phyloP scores from a whole-genome alignment of 352 stramenopile species.

The Phytopythium aichiense region DNA sequence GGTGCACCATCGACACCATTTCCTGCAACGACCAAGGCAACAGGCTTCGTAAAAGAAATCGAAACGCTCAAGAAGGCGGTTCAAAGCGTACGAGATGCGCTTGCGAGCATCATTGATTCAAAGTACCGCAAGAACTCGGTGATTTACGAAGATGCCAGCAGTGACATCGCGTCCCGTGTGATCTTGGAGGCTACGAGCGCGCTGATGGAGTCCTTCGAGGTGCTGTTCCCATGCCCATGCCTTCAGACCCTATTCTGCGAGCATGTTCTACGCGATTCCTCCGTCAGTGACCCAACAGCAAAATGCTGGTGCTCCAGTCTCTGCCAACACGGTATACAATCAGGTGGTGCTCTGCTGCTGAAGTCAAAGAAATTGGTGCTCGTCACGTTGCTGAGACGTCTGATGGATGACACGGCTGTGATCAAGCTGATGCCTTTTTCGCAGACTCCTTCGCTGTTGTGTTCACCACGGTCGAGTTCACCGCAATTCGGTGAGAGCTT shows the following conservation, averaged over 20 bases:
- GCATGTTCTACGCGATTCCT: slow-evolving; percentile 20
- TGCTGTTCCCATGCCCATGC: slow-evolving; percentile 85
- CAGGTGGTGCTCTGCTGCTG: slow-evolving; percentile 1
- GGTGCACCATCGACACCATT: neutral
- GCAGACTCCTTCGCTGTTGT: neutral
- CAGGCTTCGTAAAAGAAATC: neutral
- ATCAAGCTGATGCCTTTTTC: slow-evolving; percentile 30
- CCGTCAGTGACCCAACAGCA: neutral
- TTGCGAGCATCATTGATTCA: slow-evolving; percentile 24
- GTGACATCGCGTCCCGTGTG: slow-evolving; percentile 5
- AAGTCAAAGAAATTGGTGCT: slow-evolving; percentile 43
- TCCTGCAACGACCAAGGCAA: neutral
- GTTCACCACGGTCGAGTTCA: neutral
- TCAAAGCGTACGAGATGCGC: slow-evolving; percentile 16
- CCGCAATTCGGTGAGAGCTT: neutral
- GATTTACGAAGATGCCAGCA: neutral
- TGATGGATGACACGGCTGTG: slow-evolving; percentile 63
- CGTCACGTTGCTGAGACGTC: slow-evolving; percentile 45
- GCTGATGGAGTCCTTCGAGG: slow-evolving; percentile 79
- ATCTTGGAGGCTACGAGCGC: slow-evolving; percentile 40
- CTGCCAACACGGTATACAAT: neutral
- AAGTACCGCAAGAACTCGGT: slow-evolving; percentile 16
- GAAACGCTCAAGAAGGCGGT: neutral
- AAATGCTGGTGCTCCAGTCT: slow-evolving; percentile 1
- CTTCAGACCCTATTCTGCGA: slow-evolving; percentile 63